These are phyloP conservation scores for Naematelia encephala DNA, from an alignment of 768 basidiomycete genomes.

Conservation along the genomic window DNA sequence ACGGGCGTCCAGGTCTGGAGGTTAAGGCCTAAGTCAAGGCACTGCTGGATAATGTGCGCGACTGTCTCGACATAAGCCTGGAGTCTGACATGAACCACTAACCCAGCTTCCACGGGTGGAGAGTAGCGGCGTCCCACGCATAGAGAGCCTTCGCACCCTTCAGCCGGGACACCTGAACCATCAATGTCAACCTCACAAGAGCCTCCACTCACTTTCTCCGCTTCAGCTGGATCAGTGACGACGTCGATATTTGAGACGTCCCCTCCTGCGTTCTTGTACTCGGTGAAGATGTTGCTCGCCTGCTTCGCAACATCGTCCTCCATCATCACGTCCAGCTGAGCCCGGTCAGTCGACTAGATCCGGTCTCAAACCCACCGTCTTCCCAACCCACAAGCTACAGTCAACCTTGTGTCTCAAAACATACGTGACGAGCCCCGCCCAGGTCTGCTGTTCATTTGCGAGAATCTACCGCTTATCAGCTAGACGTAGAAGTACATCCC, in stretches of 20 bases:
- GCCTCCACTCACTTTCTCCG: slow-evolving; percentile 29
- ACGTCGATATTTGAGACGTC: slow-evolving; percentile 38
- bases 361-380: slow-evolving; percentile 19
- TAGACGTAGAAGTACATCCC: background rate
- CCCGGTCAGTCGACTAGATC: background rate
- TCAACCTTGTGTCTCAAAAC: slow-evolving; percentile 23
- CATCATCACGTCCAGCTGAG: slow-evolving; percentile 36
- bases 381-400: slow-evolving; percentile 36
- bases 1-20: slow-evolving; percentile 23
- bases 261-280: slow-evolving; percentile 47
- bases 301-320: slow-evolving; percentile 30
- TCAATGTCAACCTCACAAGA: background rate
- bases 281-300: slow-evolving; percentile 23
- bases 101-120: slow-evolving; percentile 20
- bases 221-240: slow-evolving; percentile 35
- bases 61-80: slow-evolving; percentile 10
- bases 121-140: background rate
- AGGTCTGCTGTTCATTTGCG: slow-evolving; percentile 30
- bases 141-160: slow-evolving; percentile 10
- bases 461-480: slow-evolving; percentile 12
- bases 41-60: slow-evolving; percentile 18
- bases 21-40: slow-evolving; percentile 31
- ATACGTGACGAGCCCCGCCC: slow-evolving; percentile 21
- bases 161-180: slow-evolving; percentile 7
- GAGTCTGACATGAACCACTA: background rate